These are phyloP conservation scores for Yamadazyma atlantica DNA, from an alignment of 1,139 yeast genomes.

Conservation along the genomic window DNA sequence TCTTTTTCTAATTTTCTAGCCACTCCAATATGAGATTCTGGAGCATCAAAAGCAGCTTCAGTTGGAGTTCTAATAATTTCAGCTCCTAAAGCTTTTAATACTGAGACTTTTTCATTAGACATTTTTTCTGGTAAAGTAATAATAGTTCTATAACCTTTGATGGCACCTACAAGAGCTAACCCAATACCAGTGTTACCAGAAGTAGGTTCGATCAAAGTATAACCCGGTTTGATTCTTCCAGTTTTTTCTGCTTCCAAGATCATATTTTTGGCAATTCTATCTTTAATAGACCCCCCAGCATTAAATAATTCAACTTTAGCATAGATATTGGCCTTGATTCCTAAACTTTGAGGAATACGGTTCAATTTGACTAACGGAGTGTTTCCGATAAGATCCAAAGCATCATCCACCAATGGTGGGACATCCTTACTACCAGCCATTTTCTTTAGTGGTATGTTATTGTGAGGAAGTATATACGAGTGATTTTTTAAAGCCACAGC, in stretches of 20 bases:
- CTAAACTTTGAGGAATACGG: slow-evolving; percentile 73
- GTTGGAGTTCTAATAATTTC: slow-evolving; percentile 91
- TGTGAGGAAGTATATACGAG: neutral
- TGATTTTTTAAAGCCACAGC: no score
- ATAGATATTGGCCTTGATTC: slow-evolving; percentile 61
- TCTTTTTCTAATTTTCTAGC: slow-evolving; percentile 80
- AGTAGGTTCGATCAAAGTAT: slow-evolving; percentile 86
- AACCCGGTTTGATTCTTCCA: slow-evolving; percentile 82
- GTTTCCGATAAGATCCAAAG: slow-evolving; percentile 73
- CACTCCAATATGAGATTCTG: slow-evolving; percentile 89
- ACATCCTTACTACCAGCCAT: slow-evolving; percentile 6
- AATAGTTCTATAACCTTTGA: slow-evolving; percentile 82
- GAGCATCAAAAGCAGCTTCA: slow-evolving; percentile 92
- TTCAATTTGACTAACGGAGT: slow-evolving; percentile 77
- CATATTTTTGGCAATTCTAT: slow-evolving; percentile 65
- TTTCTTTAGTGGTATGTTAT: neutral
- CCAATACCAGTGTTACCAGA: slow-evolving; percentile 92
- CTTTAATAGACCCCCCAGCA: slow-evolving; percentile 72
- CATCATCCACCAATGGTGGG: slow-evolving; percentile 39
- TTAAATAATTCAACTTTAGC: slow-evolving; percentile 68
- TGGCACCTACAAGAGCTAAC: slow-evolving; percentile 83
- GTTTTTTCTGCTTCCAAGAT: slow-evolving; percentile 79
- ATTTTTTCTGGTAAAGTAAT: slow-evolving; percentile 89
- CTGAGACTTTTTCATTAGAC: slow-evolving; percentile 90
- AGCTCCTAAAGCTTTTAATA: slow-evolving; percentile 85